Conservation (phyloP, 2,329 filamentous ascomycete genomes). For the Aspergillus udagawae region DNA sequence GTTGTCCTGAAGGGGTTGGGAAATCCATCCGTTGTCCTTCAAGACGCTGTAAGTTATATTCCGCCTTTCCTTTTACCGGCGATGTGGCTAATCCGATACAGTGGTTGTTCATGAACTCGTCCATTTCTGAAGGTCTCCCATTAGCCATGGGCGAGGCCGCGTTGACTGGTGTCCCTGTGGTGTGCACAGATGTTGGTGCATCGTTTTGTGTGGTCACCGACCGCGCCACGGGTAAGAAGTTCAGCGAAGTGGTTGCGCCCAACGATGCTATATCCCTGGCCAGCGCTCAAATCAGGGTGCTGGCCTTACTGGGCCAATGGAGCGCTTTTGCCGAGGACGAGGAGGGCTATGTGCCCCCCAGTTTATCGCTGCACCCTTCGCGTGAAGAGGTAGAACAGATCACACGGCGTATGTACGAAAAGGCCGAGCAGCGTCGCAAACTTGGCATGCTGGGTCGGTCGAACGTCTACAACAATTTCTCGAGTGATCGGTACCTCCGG, state of each 20-base stretch:
- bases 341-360: slow-evolving; percentile 31
- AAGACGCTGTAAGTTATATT: slow-evolving; percentile 39
- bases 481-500: slow-evolving; percentile 56
- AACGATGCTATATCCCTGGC: slow-evolving; percentile 60
- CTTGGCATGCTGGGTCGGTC: slow-evolving; percentile 56
- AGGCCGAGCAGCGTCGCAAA: slow-evolving; percentile 52
- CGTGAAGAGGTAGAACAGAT: slow-evolving; percentile 45
- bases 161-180: slow-evolving; percentile 43
- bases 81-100: slow-evolving; percentile 56
- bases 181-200: slow-evolving; percentile 43
- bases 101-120: slow-evolving; percentile 53
- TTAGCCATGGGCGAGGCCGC: slow-evolving; percentile 45
- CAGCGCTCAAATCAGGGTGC: slow-evolving; percentile 58
- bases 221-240: slow-evolving; percentile 46
- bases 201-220: slow-evolving; percentile 40
- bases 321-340: slow-evolving; percentile 54
- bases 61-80: slow-evolving; percentile 35
- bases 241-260: slow-evolving; percentile 61
- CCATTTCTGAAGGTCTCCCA: slow-evolving; percentile 44
- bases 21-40: slow-evolving; percentile 53
- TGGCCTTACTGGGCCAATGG: slow-evolving; percentile 61
- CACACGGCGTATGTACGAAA: slow-evolving; percentile 59
- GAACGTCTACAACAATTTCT: slow-evolving; percentile 58
- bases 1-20: slow-evolving; percentile 55
- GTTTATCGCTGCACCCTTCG: slow-evolving; percentile 50